Conservation (phyloP, 1,139 yeast species). For the Magnusiomyces magnusii region DNA sequence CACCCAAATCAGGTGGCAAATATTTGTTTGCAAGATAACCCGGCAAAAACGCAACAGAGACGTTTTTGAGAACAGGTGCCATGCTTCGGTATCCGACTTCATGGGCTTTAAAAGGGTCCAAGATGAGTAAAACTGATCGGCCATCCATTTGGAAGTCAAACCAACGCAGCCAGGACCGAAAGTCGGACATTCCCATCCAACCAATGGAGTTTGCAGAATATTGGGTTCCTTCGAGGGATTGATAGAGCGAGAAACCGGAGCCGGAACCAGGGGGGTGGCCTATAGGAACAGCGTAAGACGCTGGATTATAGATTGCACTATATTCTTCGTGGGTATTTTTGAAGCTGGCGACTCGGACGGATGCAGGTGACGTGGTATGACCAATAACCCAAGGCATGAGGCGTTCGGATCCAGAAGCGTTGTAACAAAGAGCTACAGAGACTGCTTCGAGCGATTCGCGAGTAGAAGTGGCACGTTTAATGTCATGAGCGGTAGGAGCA, state of each 20-base stretch:
- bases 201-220: conserved; percentile 14
- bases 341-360: conserved; percentile 12
- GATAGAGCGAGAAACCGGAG: background rate
- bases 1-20: conserved; percentile 13
- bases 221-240: background rate
- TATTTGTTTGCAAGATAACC: conserved; percentile 6
- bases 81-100: conserved; percentile 10
- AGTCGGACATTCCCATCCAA: conserved; percentile 15
- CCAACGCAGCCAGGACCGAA: conserved; percentile 15
- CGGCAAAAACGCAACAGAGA: conserved; percentile 11
- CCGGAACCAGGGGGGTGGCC: background rate
- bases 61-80: conserved; percentile 7
- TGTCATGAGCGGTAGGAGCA: background rate
- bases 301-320: background rate
- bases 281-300: background rate
- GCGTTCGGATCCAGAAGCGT: conserved; percentile 13
- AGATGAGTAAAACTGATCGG: conserved; percentile 8
- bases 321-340: background rate
- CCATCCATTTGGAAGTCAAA: conserved; percentile 13
- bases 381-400: conserved; percentile 16
- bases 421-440: conserved; percentile 13
- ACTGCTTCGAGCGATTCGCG: background rate
- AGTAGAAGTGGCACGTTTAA: background rate
- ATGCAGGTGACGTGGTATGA: conserved; percentile 9
- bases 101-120: conserved; percentile 14